Percentiles rank a stretch among this genome's conserved stretches.
Evolutionary conservation across 1,284 basidiomycete species (phyloP).

Genomic region (Puccinia horiana): DNA sequence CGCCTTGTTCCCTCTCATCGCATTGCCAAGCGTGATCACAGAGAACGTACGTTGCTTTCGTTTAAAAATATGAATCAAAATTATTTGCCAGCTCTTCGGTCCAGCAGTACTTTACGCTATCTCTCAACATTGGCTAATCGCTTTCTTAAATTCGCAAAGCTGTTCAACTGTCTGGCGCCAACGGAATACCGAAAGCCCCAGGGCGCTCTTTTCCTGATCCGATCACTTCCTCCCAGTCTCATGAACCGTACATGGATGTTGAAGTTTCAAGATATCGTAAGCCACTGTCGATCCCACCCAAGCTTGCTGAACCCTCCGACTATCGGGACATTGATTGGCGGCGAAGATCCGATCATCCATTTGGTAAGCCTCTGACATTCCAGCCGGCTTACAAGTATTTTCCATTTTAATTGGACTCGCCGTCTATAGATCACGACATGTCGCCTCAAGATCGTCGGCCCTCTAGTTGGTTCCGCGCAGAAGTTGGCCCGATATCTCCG

Average conservation of each 20-base stretch:
- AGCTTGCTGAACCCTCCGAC: slow-evolving; percentile 7
- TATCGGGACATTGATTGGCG: neutral
- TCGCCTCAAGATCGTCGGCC: neutral
- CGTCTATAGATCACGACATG: slow-evolving; percentile 15
- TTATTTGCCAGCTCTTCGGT: neutral
- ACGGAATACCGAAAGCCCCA: slow-evolving; percentile 30
- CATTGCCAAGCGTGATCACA: neutral
- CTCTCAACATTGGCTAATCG: neutral
- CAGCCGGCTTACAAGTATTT: neutral
- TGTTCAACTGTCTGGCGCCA: slow-evolving; percentile 32
- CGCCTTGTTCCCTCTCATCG: slow-evolving; percentile 28
- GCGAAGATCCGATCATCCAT: slow-evolving; percentile 6
- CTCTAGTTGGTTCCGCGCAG: slow-evolving; percentile 7
- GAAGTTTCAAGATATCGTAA: neutral
- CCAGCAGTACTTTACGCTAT: neutral
- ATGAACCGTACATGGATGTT: slow-evolving; percentile 2
- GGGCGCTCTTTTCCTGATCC: slow-evolving; percentile 23
- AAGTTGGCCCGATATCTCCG: slow-evolving; percentile 22
- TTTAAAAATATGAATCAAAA: neutral
- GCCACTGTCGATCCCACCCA: neutral
- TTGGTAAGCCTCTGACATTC: slow-evolving; percentile 4
- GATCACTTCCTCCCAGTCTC: neutral
- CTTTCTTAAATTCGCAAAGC: slow-evolving; percentile 19
- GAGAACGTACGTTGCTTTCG: slow-evolving; percentile 30
- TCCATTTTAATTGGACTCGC: neutral